These are phyloP conservation scores for Corniculantispora saksenae DNA, from an alignment of 2,329 filamentous ascomycete species.

Conservation along the genomic window DNA sequence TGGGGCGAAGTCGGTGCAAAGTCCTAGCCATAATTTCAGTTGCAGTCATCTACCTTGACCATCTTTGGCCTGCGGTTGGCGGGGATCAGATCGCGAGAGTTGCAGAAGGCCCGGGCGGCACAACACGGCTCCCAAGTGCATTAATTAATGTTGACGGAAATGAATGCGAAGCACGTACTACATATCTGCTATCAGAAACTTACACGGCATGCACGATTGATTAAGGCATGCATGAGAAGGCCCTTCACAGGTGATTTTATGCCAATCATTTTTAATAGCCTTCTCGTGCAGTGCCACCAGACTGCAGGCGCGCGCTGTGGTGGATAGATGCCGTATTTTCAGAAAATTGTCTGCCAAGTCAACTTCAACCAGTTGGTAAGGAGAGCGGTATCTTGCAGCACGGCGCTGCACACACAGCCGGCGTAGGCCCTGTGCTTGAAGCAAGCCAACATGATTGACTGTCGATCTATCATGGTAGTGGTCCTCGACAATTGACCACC, in stretches of 20 bases:
- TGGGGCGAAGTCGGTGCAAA: neutral
- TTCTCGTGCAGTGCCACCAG: neutral
- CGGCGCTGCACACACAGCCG: no score
- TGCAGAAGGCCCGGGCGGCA: conserved; percentile 7
- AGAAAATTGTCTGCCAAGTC: neutral
- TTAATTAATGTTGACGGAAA: neutral
- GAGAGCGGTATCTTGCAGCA: no score
- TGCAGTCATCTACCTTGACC: neutral
- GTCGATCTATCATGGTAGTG: neutral
- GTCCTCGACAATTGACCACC: neutral
- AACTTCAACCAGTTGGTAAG: neutral
- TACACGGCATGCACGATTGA: neutral
- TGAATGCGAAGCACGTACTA: neutral
- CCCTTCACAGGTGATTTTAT: neutral
- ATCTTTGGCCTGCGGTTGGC: neutral
- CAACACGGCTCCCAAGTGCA: neutral
- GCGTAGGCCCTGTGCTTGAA: no score
- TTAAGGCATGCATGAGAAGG: neutral
- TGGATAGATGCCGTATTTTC: neutral
- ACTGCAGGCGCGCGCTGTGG: neutral
- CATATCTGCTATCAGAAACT: neutral
- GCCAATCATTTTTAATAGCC: neutral
- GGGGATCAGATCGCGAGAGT: neutral
- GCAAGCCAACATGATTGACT: no score
- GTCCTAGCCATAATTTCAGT: neutral